phyloP scores from a whole-genome alignment of 495 filamentous ascomycete genomes.

The Hypoxylon trugodes region DNA sequence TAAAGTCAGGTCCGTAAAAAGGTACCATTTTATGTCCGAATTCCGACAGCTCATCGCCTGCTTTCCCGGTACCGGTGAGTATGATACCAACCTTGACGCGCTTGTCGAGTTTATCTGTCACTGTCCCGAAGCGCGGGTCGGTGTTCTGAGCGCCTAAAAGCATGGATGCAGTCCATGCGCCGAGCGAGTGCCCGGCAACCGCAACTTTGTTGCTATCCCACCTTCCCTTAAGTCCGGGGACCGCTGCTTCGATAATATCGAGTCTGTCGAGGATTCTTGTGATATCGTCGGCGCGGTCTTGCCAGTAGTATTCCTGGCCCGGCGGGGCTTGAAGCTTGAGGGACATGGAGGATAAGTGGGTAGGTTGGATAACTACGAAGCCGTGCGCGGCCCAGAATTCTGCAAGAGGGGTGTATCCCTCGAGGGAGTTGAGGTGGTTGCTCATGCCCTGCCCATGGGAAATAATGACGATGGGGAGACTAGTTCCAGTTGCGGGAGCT shows the following conservation, averaged over 20 bases:
- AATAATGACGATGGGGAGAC: conserved; percentile 55
- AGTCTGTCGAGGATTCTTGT: conserved; percentile 49
- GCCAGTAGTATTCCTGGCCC: conserved; percentile 45
- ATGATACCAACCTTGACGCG: conserved; percentile 54
- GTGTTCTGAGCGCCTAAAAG: conserved; percentile 50
- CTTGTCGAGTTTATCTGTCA: conserved; percentile 23
- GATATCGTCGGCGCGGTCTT: conserved; percentile 50
- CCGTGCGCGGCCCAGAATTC: conserved; percentile 59
- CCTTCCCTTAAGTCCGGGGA: conserved; percentile 47
- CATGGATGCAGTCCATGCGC: conserved; percentile 47
- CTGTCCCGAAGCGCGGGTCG: conserved; percentile 40
- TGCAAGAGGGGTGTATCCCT: conserved; percentile 54
- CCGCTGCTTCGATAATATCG: conserved; percentile 44
- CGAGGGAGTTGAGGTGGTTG: conserved; percentile 53
- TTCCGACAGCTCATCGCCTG: conserved; percentile 37
- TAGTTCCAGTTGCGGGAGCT: conserved; percentile 39
- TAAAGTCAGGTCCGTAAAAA: conserved; percentile 49
- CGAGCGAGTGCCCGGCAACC: conserved; percentile 54
- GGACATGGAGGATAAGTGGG: conserved; percentile 51
- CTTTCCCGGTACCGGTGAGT: conserved; percentile 46
- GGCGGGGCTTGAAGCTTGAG: conserved; percentile 37
- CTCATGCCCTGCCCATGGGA: conserved; percentile 54
- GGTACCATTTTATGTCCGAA: conserved; percentile 33
- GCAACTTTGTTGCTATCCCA: conserved; percentile 50
- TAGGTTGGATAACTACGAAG: conserved; percentile 58